Percentiles rank a stretch among this genome's conserved stretches.
These are phyloP conservation scores for Spencermartinsiella ligniputridi DNA, from an alignment of 1,139 yeast genomes.

Conservation along the genomic window DNA sequence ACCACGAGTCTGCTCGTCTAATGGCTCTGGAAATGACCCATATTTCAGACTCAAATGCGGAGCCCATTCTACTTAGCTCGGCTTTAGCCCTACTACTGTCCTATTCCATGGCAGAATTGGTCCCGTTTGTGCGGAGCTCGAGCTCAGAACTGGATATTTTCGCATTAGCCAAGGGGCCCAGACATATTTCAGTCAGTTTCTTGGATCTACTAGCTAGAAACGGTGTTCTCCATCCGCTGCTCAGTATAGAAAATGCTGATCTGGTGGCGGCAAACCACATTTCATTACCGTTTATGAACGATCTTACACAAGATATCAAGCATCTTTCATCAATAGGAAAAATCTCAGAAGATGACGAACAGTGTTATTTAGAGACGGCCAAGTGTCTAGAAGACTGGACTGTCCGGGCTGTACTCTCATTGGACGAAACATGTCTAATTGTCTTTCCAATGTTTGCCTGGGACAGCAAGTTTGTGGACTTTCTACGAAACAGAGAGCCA, in stretches of 20 bases:
- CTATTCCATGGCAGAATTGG: not conserved
- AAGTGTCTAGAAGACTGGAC: not conserved
- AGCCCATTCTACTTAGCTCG: not conserved
- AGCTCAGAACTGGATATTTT: not conserved
- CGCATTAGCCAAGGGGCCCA: not conserved
- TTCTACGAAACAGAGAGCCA: conserved; percentile 10
- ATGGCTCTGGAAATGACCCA: not conserved
- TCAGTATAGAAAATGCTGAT: not conserved
- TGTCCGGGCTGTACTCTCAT: not conserved
- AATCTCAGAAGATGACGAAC: not conserved
- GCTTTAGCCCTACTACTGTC: not conserved
- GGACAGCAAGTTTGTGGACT: not conserved
- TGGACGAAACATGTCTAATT: not conserved
- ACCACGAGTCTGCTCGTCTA: not conserved
- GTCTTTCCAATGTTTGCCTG: conserved; percentile 1
- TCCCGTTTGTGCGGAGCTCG: not conserved
- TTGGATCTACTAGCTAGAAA: not conserved
- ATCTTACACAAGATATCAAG: not conserved
- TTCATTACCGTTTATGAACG: not conserved
- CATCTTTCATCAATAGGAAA: not conserved
- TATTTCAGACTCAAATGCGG: not conserved
- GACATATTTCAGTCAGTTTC: not conserved
- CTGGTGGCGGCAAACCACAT: not conserved
- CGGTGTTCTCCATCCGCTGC: not conserved
- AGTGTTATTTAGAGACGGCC: not conserved